Conservation (phyloP, 306 rosid species). For the Trifolium repens region DNA sequence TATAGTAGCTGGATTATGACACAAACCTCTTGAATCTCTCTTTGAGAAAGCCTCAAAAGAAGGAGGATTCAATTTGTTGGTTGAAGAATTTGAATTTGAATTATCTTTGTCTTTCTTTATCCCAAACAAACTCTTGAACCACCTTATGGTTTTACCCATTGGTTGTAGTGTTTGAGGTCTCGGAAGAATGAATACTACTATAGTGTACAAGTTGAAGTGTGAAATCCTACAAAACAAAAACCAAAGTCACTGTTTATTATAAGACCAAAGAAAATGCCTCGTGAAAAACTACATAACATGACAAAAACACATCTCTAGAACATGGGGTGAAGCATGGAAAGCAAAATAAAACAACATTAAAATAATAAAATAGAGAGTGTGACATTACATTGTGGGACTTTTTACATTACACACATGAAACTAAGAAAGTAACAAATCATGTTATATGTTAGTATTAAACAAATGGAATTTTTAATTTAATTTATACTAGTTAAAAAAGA, state of each 20-base stretch:
- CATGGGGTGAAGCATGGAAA: conserved; percentile 42
- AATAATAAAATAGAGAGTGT: conserved; percentile 11
- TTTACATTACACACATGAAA: background rate
- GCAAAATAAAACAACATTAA: conserved; percentile 20
- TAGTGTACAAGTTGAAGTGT: conserved; percentile 22
- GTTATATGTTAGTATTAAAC: conserved; percentile 17
- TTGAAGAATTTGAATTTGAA: conserved; percentile 32
- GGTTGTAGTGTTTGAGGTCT: conserved; percentile 8
- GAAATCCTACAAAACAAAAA: conserved; percentile 21
- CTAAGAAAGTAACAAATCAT: conserved; percentile 11
- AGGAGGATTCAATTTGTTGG: conserved; percentile 32
- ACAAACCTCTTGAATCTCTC: conserved; percentile 47
- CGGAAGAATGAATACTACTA: conserved; percentile 10
- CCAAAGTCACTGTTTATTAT: conserved; percentile 22
- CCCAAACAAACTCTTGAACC: conserved; percentile 84
- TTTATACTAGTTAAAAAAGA: background rate
- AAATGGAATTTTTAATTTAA: background rate
- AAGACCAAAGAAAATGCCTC: conserved; percentile 34
- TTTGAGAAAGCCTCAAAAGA: conserved; percentile 18
- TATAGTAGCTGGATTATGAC: conserved; percentile 74
- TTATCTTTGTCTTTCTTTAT: conserved; percentile 58
- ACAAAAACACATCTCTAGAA: conserved; percentile 59
- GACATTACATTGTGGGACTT: background rate
- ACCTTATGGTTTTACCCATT: conserved; percentile 86
- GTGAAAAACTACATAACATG: conserved; percentile 61